phyloP scores from a whole-genome alignment of 169 alveolate species.

The Plasmodium vivax region DNA sequence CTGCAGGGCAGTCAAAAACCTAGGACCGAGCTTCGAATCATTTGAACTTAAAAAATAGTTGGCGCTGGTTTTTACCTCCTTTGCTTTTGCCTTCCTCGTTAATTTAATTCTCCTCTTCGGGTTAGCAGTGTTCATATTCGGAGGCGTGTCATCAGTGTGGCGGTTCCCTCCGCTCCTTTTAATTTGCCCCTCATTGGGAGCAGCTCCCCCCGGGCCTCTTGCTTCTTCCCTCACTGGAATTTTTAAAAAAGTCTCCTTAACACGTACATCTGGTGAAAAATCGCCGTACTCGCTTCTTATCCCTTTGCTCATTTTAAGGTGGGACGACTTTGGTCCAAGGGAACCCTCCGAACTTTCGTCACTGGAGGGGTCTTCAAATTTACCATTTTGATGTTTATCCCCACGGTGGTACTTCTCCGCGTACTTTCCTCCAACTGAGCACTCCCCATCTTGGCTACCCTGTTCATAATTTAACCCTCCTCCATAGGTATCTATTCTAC shows the following conservation, averaged over 20 bases:
- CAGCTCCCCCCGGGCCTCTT: neutral
- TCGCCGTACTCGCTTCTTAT: neutral
- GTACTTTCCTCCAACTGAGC: neutral
- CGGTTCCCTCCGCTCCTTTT: neutral
- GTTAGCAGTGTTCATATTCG: neutral
- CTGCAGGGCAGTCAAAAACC: neutral
- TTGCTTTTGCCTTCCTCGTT: slow-evolving; percentile 17
- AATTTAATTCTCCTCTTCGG: slow-evolving; percentile 25
- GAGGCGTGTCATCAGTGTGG: neutral
- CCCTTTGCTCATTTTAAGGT: neutral
- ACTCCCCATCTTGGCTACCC: neutral
- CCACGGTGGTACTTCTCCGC: neutral
- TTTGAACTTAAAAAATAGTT: slow-evolving; percentile 12
- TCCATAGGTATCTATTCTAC: neutral
- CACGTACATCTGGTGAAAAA: neutral
- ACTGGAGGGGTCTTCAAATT: neutral
- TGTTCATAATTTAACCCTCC: neutral
- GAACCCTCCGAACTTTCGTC: neutral
- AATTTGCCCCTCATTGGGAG: neutral
- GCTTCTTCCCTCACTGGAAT: neutral
- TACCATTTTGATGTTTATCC: neutral
- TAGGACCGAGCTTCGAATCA: neutral
- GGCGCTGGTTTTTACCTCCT: neutral
- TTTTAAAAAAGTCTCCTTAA: slow-evolving; percentile 7
- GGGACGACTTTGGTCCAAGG: neutral